Conservation (phyloP, 2,329 filamentous ascomycete genomes). For the Colletotrichum spaethianum region DNA sequence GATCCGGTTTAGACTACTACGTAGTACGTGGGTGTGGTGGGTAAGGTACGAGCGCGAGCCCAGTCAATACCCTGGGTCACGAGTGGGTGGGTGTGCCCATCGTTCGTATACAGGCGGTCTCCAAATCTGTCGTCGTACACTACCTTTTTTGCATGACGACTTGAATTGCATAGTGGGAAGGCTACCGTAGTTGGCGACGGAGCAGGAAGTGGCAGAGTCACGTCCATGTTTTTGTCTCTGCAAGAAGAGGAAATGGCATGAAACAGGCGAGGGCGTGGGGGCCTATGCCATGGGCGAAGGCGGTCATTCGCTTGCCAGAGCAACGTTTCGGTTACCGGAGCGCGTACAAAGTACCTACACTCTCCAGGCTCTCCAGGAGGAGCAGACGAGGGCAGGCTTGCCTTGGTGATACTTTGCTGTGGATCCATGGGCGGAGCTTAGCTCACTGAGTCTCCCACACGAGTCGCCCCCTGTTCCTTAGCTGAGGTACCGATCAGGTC, state of each 20-base stretch:
- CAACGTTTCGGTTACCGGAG: not conserved
- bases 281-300: not conserved
- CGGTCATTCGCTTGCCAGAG: constrained; percentile 30
- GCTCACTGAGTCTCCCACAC: not conserved
- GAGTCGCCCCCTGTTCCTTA: constrained; percentile 9
- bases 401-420: constrained; percentile 10
- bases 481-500: constrained; percentile 19
- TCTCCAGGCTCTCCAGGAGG: not conserved
- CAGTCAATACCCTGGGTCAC: not conserved
- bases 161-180: not conserved
- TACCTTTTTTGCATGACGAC: not conserved
- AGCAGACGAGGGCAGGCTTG: constrained; percentile 5
- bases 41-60: constrained; percentile 9
- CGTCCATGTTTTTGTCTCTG: not conserved
- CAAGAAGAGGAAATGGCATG: not conserved
- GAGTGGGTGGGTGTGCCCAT: constrained; percentile 16
- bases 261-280: not conserved
- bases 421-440: not conserved
- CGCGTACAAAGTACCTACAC: not conserved
- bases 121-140: not conserved
- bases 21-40: too few relatives aligned
- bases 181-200: not conserved
- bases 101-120: constrained; percentile 13
- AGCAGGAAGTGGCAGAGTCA: not conserved
- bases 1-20: constrained; percentile 37